These are phyloP conservation scores for Cordyceps fumosorosea DNA, from an alignment of 2,329 filamentous ascomycete species.

Conservation along the genomic window DNA sequence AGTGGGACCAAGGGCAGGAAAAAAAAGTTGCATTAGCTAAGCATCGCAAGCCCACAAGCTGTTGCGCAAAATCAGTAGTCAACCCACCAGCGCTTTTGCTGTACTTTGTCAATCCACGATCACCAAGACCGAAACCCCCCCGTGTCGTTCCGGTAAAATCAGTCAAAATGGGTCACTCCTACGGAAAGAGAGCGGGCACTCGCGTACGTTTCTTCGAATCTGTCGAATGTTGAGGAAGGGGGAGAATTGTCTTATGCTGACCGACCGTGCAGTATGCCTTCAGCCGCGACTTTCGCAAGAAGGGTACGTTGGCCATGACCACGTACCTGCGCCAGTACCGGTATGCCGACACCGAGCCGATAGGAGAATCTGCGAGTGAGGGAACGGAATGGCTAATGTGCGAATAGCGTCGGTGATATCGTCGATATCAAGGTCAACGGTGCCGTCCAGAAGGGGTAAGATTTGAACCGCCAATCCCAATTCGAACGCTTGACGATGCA, in stretches of 20 bases:
- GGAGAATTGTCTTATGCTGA: conserved; percentile 22
- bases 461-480: conserved; percentile 10
- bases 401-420: conserved; percentile 82
- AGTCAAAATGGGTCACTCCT: conserved; percentile 77
- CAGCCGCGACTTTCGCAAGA: conserved; percentile 88
- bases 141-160: conserved; percentile 33
- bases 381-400: conserved; percentile 10
- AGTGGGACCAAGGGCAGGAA: conserved; percentile 15
- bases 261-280: conserved; percentile 66
- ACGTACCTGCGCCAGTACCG: conserved; percentile 95
- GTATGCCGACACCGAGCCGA: conserved; percentile 33
- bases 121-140: conserved; percentile 30
- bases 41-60: conserved; percentile 31
- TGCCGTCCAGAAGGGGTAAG: conserved; percentile 96
- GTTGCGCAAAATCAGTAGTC: conserved; percentile 32
- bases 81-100: conserved; percentile 25
- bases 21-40: conserved; percentile 32
- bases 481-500: neutral
- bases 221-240: conserved; percentile 2
- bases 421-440: conserved; percentile 99
- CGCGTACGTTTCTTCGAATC: conserved; percentile 52
- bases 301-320: conserved; percentile 86
- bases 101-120: conserved; percentile 33
- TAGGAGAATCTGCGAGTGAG: conserved; percentile 34
- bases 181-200: conserved; percentile 81